Conservation (phyloP, 2,329 filamentous ascomycete species). For the Monosporascus sp. region DNA sequence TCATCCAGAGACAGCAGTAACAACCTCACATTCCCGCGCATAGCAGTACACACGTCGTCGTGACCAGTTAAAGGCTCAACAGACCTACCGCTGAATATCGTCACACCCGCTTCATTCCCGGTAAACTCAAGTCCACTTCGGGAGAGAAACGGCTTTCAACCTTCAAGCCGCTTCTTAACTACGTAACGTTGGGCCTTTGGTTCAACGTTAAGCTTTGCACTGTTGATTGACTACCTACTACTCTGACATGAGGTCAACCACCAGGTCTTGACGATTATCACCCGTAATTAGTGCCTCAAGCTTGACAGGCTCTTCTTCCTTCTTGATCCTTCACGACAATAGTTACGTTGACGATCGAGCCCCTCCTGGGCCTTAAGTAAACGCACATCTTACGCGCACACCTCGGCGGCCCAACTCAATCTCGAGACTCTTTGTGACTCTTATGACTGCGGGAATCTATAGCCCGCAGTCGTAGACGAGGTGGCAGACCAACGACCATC, state of each 20-base stretch:
- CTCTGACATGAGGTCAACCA: not conserved
- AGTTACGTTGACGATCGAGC: no score
- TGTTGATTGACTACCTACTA: not conserved
- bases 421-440: not conserved
- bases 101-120: not conserved
- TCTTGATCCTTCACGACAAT: no score
- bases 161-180: not conserved
- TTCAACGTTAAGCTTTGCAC: not conserved
- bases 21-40: no score
- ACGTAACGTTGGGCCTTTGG: not conserved
- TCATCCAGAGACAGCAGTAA: no score
- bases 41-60: no score
- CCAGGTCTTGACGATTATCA: not conserved
- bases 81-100: not conserved
- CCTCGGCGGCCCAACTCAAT: no score
- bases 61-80: no score
- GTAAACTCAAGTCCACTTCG: not conserved
- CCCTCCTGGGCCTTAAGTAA: no score
- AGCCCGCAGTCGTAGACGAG: constrained; percentile 47
- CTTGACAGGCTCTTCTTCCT: not conserved
- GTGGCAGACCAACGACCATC: constrained; percentile 65
- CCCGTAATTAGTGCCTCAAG: not conserved
- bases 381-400: no score
- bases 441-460: constrained; percentile 31
- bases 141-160: not conserved